Conservation (phyloP, 2,329 filamentous ascomycete species). For the Pseudogymnoascus pannorum region DNA sequence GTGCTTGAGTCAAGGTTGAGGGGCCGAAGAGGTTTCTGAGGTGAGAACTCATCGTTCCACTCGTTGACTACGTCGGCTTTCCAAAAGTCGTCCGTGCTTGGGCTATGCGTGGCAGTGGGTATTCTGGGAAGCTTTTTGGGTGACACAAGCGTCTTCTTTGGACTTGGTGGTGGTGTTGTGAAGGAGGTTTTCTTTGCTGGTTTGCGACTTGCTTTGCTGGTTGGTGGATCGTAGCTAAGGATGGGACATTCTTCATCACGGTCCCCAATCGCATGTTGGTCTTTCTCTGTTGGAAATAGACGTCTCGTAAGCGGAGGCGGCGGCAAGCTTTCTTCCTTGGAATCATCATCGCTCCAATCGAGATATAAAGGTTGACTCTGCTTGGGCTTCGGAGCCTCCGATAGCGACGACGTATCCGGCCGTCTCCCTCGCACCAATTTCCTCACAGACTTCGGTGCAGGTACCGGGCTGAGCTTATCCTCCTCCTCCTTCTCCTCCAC, state of each 20-base stretch:
- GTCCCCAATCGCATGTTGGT: not conserved
- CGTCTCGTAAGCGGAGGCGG: not conserved
- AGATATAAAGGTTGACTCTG: not conserved
- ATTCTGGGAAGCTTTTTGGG: slow-evolving; percentile 31
- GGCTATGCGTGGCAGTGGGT: slow-evolving; percentile 46
- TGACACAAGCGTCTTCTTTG: slow-evolving; percentile 20
- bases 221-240: not conserved
- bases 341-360: not conserved
- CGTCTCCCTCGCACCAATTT: slow-evolving; percentile 23
- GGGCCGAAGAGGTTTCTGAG: slow-evolving; percentile 33
- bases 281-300: not conserved
- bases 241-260: not conserved
- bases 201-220: not conserved
- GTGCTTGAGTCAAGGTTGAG: not conserved
- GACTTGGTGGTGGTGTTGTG: slow-evolving; percentile 10
- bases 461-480: slow-evolving; percentile 15
- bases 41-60: slow-evolving; percentile 57
- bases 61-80: slow-evolving; percentile 49
- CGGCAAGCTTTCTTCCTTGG: not conserved
- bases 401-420: not conserved
- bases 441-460: slow-evolving; percentile 19
- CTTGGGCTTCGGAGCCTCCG: not conserved
- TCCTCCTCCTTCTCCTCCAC: slow-evolving; percentile 18
- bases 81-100: slow-evolving; percentile 53
- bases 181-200: not conserved